Evolutionary conservation across 1,284 basidiomycete species (phyloP), one percentile per base, ranked within the genome.

Genomic region (Leccinum fallax): DNA sequence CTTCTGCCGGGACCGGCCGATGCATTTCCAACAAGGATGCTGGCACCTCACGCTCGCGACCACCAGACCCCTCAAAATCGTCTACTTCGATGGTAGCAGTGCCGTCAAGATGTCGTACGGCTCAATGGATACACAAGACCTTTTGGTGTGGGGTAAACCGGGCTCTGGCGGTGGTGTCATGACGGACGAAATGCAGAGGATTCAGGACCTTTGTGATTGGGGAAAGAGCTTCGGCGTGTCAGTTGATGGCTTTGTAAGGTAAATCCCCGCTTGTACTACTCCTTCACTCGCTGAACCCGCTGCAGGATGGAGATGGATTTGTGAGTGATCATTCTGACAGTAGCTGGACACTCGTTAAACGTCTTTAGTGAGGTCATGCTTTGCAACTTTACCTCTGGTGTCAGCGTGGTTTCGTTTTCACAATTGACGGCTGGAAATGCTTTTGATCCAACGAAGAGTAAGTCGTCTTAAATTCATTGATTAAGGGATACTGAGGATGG

Each of bases 251-350:
- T 79, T 78, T 40, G 72, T 79, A 19, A 74, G 80, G 79, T 78
- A 58, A 56, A 55, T 49, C 1, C 30, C 19, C 1, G 10, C 21
- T 11, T 24, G 8, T 40, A 3, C 15, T 2, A 7, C 19, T 5
- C 38, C 10, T 26, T 28, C 57, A 2, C 43, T 21, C 1, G 30
- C 38, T 71, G 26, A 64, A 54, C 13, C 1, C 13, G 28, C 55
- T 10, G 32, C 51, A 79, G 81, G 65, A 83, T 83, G 82, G 78
- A 81, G 69, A 77, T 80, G 73, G 73, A 78, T 63, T 83, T 83
- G 82, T 83, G 63, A 67, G 80, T 67, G 16, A 46, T 36, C 7
- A 48, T 53, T 28, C 16, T 21, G 5, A 10, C 1, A 19, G 2
- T 13, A 26, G 8, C 11, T 24, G 1, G 2, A 5, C 55, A 28